Evolutionary conservation across 148 eudicot species (phyloP), one percentile per base, ranked within the genome.

Genomic region (Rhododendron ovatum): DNA sequence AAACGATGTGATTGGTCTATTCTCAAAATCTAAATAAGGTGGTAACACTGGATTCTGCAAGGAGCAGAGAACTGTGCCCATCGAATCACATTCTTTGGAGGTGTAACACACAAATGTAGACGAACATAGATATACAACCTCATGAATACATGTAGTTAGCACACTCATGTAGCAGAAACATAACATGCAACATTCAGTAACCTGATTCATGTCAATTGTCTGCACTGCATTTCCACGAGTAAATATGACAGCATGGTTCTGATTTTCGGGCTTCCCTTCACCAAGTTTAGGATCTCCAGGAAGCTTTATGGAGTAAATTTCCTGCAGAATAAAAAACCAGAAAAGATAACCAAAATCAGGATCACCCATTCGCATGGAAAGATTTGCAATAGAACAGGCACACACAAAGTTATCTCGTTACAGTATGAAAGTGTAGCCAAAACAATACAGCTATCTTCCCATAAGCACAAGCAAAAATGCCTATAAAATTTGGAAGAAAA

Each of bases 131-230:
- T 26, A 12, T 26, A 65, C 2, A n/a, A n/a, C 33, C 73, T 65
- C 30, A n/a, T 35, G 47, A 0, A 50, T 43, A 28, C 82, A 79
- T 35, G 4, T n/a, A 47, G 20, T 41, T 30, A 80, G 65, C 67
- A 18, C 10, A 28, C 30, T 51, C 41, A 47, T 78, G 30, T 51
- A 80, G 83, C 67, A 80, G 39, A 50, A 80, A 7, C n/a, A 80
- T 30, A 51, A 80, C 65, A 30, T 17, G 78, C 17, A 74, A 47
- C 28, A 33, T 24, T n/a, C 35, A 69, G 30, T 86, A 17, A 91
- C 99, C 98, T 98, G 99, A 91, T 98, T 98, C 99, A 98, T 98
- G 89, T 98, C 99, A 91, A 98, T 98, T 47, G 99, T 95, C 91
- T 98, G 99, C 77, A 95, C 83, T 82, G 99, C 98, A 91, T 91